A percentile compares a stretch with the other conserved stretches of the same genome.
phyloP scores from a whole-genome alignment of 2,329 filamentous ascomycete species.

The Elsinoe fawcettii region DNA sequence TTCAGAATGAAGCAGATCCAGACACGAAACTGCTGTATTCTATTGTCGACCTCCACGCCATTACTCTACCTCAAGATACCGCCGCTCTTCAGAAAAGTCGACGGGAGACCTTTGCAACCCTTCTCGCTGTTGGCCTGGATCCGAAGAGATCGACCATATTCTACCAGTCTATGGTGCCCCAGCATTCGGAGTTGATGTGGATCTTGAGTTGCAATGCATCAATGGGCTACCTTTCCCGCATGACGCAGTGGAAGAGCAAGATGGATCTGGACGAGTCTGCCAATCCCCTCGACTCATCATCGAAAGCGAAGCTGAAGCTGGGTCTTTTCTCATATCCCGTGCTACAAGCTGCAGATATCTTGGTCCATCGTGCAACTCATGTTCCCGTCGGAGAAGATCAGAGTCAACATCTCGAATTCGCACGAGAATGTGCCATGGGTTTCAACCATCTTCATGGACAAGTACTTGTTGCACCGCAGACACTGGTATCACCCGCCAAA shows the following conservation, averaged over 20 bases:
- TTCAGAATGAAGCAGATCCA: slow-evolving; percentile 58
- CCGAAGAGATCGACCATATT: slow-evolving; percentile 73
- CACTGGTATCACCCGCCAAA: slow-evolving; percentile 61
- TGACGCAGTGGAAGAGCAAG: slow-evolving; percentile 99
- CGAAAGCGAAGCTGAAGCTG: slow-evolving; percentile 60
- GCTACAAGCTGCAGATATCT: slow-evolving; percentile 86
- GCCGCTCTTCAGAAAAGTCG: slow-evolving; percentile 55
- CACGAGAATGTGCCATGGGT: slow-evolving; percentile 72
- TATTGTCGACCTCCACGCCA: slow-evolving; percentile 87
- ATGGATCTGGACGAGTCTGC: slow-evolving; percentile 55
- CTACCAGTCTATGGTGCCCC: slow-evolving; percentile 65
- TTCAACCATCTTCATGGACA: slow-evolving; percentile 71
- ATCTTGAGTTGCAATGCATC: slow-evolving; percentile 86
- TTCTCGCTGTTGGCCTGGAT: slow-evolving; percentile 78
- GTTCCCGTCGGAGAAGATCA: slow-evolving; percentile 98
- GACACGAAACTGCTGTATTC: slow-evolving; percentile 67
- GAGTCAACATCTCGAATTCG: slow-evolving; percentile 86
- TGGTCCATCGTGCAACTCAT: slow-evolving; percentile 82
- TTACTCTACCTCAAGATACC: slow-evolving; percentile 68
- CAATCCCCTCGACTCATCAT: slow-evolving; percentile 46
- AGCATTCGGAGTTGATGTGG: slow-evolving; percentile 93
- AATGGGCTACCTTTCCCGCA: slow-evolving; percentile 89
- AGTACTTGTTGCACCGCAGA: slow-evolving; percentile 59
- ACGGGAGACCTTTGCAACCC: slow-evolving; percentile 66
- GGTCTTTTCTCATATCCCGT: slow-evolving; percentile 95